Evolutionary conservation across 257 asterid genomes (phyloP), one percentile per base, ranked within the genome.

Genomic region (Solanum neorickii): DNA sequence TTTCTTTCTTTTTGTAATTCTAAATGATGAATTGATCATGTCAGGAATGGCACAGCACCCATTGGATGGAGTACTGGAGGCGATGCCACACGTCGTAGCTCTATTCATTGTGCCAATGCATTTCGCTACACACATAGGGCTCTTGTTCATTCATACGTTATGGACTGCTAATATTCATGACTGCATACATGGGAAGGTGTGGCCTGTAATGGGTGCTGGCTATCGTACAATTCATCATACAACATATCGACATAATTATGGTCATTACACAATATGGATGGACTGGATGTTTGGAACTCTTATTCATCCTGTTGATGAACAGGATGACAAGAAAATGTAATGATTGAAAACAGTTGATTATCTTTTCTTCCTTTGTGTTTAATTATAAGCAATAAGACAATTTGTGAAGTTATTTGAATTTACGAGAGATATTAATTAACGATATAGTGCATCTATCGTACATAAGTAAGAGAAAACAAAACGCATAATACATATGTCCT

Each of bases 271-370:
- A 1, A 89, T 96, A 89, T 95, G 98, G 98, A 97, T 97, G 99
- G 98, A 97, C 91, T 96, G 98, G 99, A 95, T 97, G 98, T 97
- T 97, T 74, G 97, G 98, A 84, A 97, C 99, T 39, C 99, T 97
- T 41, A 96, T 96, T 10, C 95, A 96, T 86, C 99, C 99, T 10
- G 82, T 83, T 44, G 93, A 93, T 49, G 1, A 85, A 96, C 52
- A 93, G 41, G 96, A 93, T 44, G 87, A 91, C 92, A 95, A 95
- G 91, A 93, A 92, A 90, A 88, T 91, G 69, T 94, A 90, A 89
- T 62, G 10, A 78, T 27, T 78, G 66, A 25, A 25, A 77, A 46
- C 16, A 78, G 8, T 76, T 25, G 23, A 13, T 42, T 13, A 13
- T 75, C 83, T 75, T 13, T 23, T 75, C 83, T 75, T 76, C 60